Evolutionary conservation across 148 eudicot genomes (phyloP).

Genomic region (Amaranthus palmeri): DNA sequence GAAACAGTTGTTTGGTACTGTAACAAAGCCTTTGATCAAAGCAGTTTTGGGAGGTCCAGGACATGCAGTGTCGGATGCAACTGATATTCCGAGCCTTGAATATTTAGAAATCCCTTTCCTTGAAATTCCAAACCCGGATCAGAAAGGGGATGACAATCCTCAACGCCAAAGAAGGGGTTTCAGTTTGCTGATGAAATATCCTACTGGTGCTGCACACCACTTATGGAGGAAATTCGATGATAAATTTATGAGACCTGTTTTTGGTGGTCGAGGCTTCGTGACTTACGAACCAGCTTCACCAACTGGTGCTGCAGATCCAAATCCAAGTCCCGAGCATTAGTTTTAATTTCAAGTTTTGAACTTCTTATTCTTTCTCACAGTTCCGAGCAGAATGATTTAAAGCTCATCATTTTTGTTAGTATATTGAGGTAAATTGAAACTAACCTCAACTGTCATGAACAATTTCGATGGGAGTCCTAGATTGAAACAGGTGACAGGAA

Average conservation of each 20-base stretch:
- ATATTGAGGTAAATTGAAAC: background rate
- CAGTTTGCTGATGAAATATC: conserved; percentile 51
- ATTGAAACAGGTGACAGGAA: background rate
- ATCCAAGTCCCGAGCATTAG: conserved; percentile 24
- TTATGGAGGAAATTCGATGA: conserved; percentile 94
- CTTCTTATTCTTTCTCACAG: background rate
- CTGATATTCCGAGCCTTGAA: conserved; percentile 56
- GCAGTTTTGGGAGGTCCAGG: conserved; percentile 38
- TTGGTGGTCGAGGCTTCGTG: conserved; percentile 93
- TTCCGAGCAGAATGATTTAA: conserved; percentile 4
- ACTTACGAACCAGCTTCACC: conserved; percentile 79
- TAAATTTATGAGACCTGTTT: conserved; percentile 87
- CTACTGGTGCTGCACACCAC: conserved; percentile 61
- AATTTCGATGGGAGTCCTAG: background rate
- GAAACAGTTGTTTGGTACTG: conserved; percentile 56
- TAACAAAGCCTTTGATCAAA: conserved; percentile 54
- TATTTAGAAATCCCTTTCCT: conserved; percentile 39
- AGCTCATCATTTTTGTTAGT: background rate
- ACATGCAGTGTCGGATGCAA: conserved; percentile 33
- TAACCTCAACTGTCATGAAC: background rate
- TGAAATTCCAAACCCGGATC: conserved; percentile 29
- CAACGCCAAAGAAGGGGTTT: conserved; percentile 31
- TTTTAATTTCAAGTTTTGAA: background rate
- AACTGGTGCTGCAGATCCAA: conserved; percentile 42
- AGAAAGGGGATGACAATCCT: conserved; percentile 13